Conservation (phyloP, 108 stramenopile genomes). For the Fragilariopsis cylindrus region DNA sequence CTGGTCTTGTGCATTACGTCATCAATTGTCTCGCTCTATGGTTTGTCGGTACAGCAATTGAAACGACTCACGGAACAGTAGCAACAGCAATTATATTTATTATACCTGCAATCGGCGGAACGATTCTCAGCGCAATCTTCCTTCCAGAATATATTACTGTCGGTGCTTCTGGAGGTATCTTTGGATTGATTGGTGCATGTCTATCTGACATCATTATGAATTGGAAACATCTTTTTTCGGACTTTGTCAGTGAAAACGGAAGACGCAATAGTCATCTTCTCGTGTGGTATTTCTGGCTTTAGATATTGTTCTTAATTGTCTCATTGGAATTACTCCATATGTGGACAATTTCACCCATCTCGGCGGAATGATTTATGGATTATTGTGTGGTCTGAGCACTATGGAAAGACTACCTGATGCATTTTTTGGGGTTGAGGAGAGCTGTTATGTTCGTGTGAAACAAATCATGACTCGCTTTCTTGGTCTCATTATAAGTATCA, state of each 20-base stretch:
- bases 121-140: conserved; percentile 87
- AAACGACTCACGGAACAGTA: conserved; percentile 81
- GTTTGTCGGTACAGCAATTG: conserved; percentile 90
- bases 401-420: conserved; percentile 70
- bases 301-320: conserved; percentile 80
- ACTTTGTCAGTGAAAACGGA: conserved; percentile 73
- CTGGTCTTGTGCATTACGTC: conserved; percentile 92
- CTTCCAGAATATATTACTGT: conserved; percentile 90
- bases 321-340: conserved; percentile 85
- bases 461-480: conserved; percentile 63
- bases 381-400: conserved; percentile 76
- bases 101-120: conserved; percentile 83
- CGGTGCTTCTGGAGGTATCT: conserved; percentile 92
- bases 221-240: conserved; percentile 84
- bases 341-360: conserved; percentile 92
- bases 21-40: conserved; percentile 90
- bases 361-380: conserved; percentile 72
- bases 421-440: conserved; percentile 79
- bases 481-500: conserved; percentile 63
- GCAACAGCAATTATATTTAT: conserved; percentile 69
- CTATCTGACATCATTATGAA: conserved; percentile 92
- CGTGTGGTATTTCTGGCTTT: conserved; percentile 72
- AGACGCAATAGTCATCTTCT: conserved; percentile 65
- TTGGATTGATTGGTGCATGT: conserved; percentile 92
- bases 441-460: conserved; percentile 45